Evolutionary conservation across 192 early-diverging fungal species (phyloP).

Genomic region (Coemansia sp.): DNA sequence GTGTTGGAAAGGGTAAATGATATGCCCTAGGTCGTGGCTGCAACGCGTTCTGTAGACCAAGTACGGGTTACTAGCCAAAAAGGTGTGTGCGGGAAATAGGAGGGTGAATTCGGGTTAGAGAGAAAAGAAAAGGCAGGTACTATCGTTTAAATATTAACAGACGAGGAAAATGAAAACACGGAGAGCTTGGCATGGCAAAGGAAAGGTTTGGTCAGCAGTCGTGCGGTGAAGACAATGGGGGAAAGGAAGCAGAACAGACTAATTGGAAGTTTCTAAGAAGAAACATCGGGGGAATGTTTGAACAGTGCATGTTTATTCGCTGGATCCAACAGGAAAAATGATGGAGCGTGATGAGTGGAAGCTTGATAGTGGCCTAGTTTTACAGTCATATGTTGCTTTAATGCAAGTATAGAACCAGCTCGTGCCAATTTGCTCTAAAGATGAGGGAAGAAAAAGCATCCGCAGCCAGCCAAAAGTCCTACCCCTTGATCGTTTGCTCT

Average conservation of each 20-base stretch:
- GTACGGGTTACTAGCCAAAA: background rate
- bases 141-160: background rate
- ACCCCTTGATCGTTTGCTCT: background rate
- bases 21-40: background rate
- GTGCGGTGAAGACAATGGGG: background rate
- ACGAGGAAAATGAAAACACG: background rate
- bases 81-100: background rate
- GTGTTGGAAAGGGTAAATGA: background rate
- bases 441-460: background rate
- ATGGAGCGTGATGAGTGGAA: background rate
- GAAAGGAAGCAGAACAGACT: conserved; percentile 11
- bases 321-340: background rate
- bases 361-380: background rate
- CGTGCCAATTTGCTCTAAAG: background rate
- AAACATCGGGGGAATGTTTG: background rate
- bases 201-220: background rate
- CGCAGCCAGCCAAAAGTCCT: background rate
- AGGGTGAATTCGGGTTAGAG: background rate
- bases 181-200: background rate
- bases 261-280: conserved; percentile 18
- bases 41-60: background rate
- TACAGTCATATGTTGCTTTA: background rate
- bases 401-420: background rate
- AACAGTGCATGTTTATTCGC: background rate
- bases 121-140: background rate